Base-by-base conservation (phyloP, 2,329 filamentous ascomycete species). In the Talaromyces atroroseus region DNA sequence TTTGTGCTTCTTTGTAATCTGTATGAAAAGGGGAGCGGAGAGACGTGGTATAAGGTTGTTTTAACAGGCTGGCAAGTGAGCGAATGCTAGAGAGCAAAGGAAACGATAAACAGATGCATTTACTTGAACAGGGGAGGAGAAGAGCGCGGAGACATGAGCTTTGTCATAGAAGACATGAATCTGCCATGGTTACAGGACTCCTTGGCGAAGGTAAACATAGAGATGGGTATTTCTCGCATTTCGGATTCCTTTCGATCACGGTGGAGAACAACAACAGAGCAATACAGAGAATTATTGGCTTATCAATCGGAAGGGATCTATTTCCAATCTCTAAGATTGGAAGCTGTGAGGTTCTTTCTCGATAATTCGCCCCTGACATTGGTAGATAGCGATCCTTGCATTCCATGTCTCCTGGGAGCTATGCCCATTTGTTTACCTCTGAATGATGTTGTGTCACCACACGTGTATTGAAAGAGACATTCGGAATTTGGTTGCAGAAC, bases 1-100 rank as follows among this genome's bases (percentile, higher is more conserved):
- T 55, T 63, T 71, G 63, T 55, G 16, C 32, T 24, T 29, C 45
- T 14, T 36, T n/a, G 8, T 3, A 38, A 40, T 54, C 12, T 34
- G n/a, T 42, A 24, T 20, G 45, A 23, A 38, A 36, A 40, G 8
- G 20, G 8, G 20, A 48, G 8, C 14, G 11, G 14, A n/a, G 32
- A 36, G 5, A 14, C 14, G 5, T 14, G 8, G 32, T 36, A 36
- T 26, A 10, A 16, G 38, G 32, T n/a, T 20, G 6, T 24, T 40
- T 24, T 8, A 14, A 52, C 2, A 24, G n/a, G 38, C n/a, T 29
- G 26, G 18, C 2, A 49, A 49, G 23, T 23, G 16, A 20, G 42
- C 26, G 12, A 29, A 18, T 18, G 16, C 21, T 20, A 24, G 6
- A 45, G n/a, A 36, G 20, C 20, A 42, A 42, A 50, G 44, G 21